Base-by-base conservation (phyloP, 805 yeast genomes). In the Candida berthetii region DNA sequence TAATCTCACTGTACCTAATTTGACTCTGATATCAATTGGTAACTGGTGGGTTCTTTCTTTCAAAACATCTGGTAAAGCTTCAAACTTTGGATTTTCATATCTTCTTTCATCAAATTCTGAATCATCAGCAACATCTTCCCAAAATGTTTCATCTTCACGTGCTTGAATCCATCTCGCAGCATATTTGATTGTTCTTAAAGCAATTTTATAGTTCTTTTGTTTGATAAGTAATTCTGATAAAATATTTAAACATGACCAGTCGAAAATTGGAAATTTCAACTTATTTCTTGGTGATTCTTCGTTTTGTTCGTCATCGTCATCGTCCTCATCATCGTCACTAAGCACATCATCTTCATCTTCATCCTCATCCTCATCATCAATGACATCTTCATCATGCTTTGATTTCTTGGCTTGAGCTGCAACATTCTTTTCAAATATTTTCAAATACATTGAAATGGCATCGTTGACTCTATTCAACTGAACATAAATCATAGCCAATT, bases 161-260 rank as follows among this genome's bases (percentile, higher is more conserved):
- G 67, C 68, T 44, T 83, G 88, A 14, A 91, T 74, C 93, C 96
- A 89, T 46, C 99, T 68, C 0, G 96, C 77, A 10, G 85, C 83
- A 24, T 72, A 65, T 50, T 84, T 84, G 27, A 88, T 73, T 1
- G 80, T 69, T 42, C 72, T 74, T 15, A 88, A 72, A 1, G 90
- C 93, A 10, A 74, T 66, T 9, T 58, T 58, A 71, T 79, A 84
- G 4, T 83, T 78, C 35, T 76, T 79, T 42, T 79, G 82, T 40
- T 78, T 76, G n/a, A 80, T 71, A 52, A 85, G 84, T 31, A 91
- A 65, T 53, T 93, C 98, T 8, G 85, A 74, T 35, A 91, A 66
- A 44, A 88, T 86, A 53, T 93, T 91, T 37, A 91, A 68, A 45
- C 86, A 90, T 0, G 95, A 83, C 95, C 96, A 93, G 38, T 80